Evolutionary conservation across 495 filamentous ascomycete genomes (phyloP).

Genomic region (Trichoderma asperelloides): DNA sequence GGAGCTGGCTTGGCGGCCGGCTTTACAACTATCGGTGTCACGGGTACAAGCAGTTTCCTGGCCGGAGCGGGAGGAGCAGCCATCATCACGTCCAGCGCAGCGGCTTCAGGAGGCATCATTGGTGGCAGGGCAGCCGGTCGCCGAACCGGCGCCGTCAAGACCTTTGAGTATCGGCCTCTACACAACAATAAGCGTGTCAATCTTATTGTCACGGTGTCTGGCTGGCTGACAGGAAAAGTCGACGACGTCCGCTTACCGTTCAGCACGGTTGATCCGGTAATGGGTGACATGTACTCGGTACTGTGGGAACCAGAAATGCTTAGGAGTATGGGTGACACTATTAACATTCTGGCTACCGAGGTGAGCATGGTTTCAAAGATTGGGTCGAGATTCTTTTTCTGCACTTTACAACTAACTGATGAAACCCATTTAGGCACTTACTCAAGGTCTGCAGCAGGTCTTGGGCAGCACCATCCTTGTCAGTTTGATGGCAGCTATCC

Average conservation of each 20-base stretch:
- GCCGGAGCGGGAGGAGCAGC: conserved; percentile 89
- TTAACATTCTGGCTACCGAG: conserved; percentile 97
- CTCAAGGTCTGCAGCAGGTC: conserved; percentile 92
- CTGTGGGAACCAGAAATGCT: conserved; percentile 99
- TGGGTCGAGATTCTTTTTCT: neutral
- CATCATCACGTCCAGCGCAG: conserved; percentile 82
- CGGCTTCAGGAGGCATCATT: conserved; percentile 78
- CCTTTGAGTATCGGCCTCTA: conserved; percentile 92
- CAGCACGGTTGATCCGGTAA: conserved; percentile 91
- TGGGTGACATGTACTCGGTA: conserved; percentile 97
- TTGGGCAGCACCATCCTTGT: conserved; percentile 84
- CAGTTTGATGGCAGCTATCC: conserved; percentile 85
- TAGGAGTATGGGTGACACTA: conserved; percentile 91
- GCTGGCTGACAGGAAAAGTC: conserved; percentile 97
- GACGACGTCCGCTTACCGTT: conserved; percentile 94
- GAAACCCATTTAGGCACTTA: conserved; percentile 57
- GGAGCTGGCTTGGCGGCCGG: conserved; percentile 91
- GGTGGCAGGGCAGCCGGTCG: conserved; percentile 76
- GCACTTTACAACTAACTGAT: neutral
- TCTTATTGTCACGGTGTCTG: conserved; percentile 88
- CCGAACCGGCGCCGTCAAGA: conserved; percentile 81
- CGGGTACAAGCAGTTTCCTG: conserved; percentile 80
- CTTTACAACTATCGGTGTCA: conserved; percentile 88
- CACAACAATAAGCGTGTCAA: conserved; percentile 98
- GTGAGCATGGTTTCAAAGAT: conserved; percentile 38